Evolutionary conservation across 805 yeast species (phyloP).

Genomic region (Pichia scutulata): DNA sequence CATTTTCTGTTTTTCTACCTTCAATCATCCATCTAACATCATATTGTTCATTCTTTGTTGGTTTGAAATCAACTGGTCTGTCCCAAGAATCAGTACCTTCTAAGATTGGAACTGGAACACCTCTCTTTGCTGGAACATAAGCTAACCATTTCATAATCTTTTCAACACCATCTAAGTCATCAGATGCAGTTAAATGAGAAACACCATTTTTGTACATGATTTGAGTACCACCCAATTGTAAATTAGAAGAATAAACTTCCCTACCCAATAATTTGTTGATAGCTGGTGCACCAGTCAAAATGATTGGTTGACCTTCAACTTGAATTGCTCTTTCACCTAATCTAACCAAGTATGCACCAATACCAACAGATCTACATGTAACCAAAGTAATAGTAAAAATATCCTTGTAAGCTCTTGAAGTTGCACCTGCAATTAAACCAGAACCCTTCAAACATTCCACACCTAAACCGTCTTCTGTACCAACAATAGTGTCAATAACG

Average conservation of each 20-base stretch:
- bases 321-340: conserved; percentile 98
- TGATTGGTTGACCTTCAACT: conserved; percentile 97
- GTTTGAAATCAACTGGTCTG: conserved; percentile 78
- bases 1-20: conserved; percentile 66
- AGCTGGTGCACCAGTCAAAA: conserved; percentile 98
- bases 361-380: conserved; percentile 99
- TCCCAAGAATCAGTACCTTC: conserved; percentile 87
- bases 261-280: conserved; percentile 94
- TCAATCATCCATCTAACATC: conserved; percentile 94
- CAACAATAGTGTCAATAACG: conserved; percentile 78
- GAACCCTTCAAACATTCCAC: conserved; percentile 98
- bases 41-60: conserved; percentile 62
- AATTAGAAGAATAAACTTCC: conserved; percentile 92
- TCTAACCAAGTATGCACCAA: conserved; percentile 97
- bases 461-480: conserved; percentile 95
- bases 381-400: conserved; percentile 96
- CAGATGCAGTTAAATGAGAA: conserved; percentile 93
- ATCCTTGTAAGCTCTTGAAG: conserved; percentile 95
- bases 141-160: conserved; percentile 95
- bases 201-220: conserved; percentile 98
- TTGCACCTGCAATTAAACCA: conserved; percentile 98
- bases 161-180: conserved; percentile 93
- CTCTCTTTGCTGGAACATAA: conserved; percentile 85
- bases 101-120: conserved; percentile 82
- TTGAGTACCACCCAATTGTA: conserved; percentile 98